phyloP scores from a whole-genome alignment of 1,139 yeast species.

The Debaryomyces coudertii region DNA sequence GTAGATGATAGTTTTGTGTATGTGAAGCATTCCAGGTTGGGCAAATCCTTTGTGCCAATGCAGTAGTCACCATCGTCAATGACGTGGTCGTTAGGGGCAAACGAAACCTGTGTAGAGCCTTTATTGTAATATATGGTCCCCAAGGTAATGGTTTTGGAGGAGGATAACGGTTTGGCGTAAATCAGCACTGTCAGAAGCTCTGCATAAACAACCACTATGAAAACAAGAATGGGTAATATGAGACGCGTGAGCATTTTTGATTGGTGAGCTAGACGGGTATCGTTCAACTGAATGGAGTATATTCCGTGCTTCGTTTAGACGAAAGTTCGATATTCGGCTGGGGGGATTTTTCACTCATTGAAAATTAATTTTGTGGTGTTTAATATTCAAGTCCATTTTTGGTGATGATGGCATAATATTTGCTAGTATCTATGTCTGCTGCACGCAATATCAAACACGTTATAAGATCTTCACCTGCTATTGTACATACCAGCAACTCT shows the following conservation, averaged over 20 bases:
- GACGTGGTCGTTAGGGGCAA: conserved; percentile 5
- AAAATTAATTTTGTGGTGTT: conserved; percentile 7
- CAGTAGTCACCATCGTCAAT: conserved; percentile 26
- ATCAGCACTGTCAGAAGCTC: not conserved
- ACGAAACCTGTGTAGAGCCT: conserved; percentile 1
- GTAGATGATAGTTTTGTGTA: conserved; percentile 16
- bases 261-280: not conserved
- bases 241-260: not conserved
- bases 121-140: conserved; percentile 9
- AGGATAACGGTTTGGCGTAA: conserved; percentile 2
- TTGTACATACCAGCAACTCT: not conserved
- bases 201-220: not conserved
- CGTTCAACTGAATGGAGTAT: not conserved
- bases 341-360: not conserved
- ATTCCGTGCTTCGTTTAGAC: not conserved
- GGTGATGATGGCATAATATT: not conserved
- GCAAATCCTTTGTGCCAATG: conserved; percentile 34
- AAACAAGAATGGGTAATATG: not conserved
- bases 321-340: not conserved
- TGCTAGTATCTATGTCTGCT: not conserved
- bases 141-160: not conserved
- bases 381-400: not conserved
- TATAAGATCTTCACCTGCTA: not conserved
- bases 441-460: not conserved
- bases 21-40: conserved; percentile 36